A percentile compares a stretch with the other conserved stretches of the same genome.
phyloP scores from a whole-genome alignment of 108 stramenopile genomes.

The Mayamaea pseudoterrestris region DNA sequence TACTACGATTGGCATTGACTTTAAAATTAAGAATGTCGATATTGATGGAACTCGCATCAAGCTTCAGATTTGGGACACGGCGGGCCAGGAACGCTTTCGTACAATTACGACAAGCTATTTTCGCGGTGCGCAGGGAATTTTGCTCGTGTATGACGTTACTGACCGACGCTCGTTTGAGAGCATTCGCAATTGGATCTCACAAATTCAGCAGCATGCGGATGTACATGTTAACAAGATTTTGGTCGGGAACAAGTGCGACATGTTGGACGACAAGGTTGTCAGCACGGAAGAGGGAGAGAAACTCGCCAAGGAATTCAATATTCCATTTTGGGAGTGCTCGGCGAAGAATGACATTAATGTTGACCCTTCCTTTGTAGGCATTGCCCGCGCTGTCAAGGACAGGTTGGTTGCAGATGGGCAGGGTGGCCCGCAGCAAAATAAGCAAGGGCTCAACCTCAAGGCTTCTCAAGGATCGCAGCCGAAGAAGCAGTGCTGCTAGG shows the following conservation, averaged over 20 bases:
- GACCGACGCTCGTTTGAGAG: slow-evolving; percentile 95
- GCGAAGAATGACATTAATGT: slow-evolving; percentile 95
- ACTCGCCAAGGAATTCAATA: slow-evolving; percentile 89
- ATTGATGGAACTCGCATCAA: slow-evolving; percentile 90
- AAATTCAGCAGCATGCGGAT: slow-evolving; percentile 96
- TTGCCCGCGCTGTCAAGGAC: slow-evolving; percentile 78
- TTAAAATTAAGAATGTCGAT: slow-evolving; percentile 93
- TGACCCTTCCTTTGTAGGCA: slow-evolving; percentile 73
- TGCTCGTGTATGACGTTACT: slow-evolving; percentile 98
- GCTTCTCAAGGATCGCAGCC: too few relatives aligned
- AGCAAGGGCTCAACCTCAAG: not conserved
- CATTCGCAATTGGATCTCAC: slow-evolving; percentile 96
- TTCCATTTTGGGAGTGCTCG: slow-evolving; percentile 94
- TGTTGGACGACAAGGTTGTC: slow-evolving; percentile 89
- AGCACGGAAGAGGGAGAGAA: slow-evolving; percentile 87
- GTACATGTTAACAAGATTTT: slow-evolving; percentile 94
- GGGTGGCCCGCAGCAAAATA: slow-evolving; percentile 19
- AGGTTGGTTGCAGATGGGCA: slow-evolving; percentile 71
- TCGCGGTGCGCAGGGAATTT: slow-evolving; percentile 94
- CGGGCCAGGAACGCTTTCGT: slow-evolving; percentile 89
- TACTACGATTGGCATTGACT: slow-evolving; percentile 98
- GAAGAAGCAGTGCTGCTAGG: too few relatives aligned
- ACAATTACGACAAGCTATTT: slow-evolving; percentile 95
- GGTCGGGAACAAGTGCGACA: slow-evolving; percentile 99
- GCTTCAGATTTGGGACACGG: slow-evolving; percentile 94